Evolutionary conservation across 768 basidiomycete genomes (phyloP), one percentile per base, ranked within the genome.

Genomic region (Suillus sp.): DNA sequence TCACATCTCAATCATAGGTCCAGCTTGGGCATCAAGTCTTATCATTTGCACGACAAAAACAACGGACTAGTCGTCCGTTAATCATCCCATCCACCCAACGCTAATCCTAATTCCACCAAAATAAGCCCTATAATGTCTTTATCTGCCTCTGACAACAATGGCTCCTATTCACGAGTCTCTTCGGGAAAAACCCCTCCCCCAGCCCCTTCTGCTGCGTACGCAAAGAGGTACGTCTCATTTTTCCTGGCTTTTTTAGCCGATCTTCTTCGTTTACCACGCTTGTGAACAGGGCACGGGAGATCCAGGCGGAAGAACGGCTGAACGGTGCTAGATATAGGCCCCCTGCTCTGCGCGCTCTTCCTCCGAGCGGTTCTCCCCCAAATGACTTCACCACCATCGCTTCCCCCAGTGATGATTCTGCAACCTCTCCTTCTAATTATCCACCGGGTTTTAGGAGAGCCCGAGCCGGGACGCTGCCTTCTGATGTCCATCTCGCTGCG

Each of bases 391-490:
- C 83, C 71, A 83, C 86, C 71, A 76, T 82, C 72, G 78, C 83
- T 69, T 84, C 86, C 54, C 80, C 84, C 61, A 81, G 79, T 70
- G 89, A 91, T 77, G 78, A 78, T 70, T 75, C 82, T 67, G 74
- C 81, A 64, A 71, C 89, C 72, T 86, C 91, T 69, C 83, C 89
- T 67, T 87, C 88, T 74, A 91, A 87, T 78, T 92, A 86, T 75
- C 91, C 92, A 65, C 83, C 91, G 61, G 92, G 93, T 65, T 96
- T 95, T 76, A 87, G 93, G 80, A 88, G 95, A 82, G 93, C 95
- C 72, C 89, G 95, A 88, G 96, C 96, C 68, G 96, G 95, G 63
- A 98, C 96, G 82, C 86, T 98, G 72, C 96, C 96, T 78, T 96
- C 95, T 69, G 96, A 96, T 75, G 90, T 96, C 60, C 90, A 91